These are phyloP conservation scores for Sphaceloma murrayae DNA, from an alignment of 2,329 filamentous ascomycete genomes.

Conservation along the genomic window DNA sequence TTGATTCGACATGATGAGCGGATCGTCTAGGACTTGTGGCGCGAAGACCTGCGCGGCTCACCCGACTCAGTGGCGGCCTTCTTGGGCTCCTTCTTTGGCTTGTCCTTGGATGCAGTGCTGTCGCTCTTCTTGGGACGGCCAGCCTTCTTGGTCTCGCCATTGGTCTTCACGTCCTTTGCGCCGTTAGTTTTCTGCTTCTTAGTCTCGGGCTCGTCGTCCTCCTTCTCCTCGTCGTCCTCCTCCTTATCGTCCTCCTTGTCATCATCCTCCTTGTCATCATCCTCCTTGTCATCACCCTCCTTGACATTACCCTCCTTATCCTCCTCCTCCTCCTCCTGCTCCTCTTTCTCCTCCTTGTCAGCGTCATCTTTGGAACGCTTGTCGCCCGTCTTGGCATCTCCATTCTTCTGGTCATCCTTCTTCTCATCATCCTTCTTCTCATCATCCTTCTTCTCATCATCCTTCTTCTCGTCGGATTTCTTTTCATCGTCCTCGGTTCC, in stretches of 20 bases:
- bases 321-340: conserved; percentile 25
- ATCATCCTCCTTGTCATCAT: conserved; percentile 22
- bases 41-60: conserved; percentile 38
- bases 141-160: conserved; percentile 32
- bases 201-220: conserved; percentile 23
- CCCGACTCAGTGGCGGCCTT: conserved; percentile 41
- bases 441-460: conserved; percentile 21
- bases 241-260: conserved; percentile 27
- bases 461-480: conserved; percentile 20
- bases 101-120: conserved; percentile 23
- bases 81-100: conserved; percentile 39
- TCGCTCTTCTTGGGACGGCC: conserved; percentile 36
- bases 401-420: conserved; percentile 22
- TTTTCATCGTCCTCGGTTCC: conserved; percentile 20
- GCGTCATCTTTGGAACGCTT: conserved; percentile 17
- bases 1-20: background rate
- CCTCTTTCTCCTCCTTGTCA: conserved; percentile 22
- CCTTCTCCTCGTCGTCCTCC: conserved; percentile 22
- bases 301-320: conserved; percentile 23
- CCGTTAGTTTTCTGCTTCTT: conserved; percentile 30
- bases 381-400: conserved; percentile 21
- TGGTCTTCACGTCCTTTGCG: conserved; percentile 29
- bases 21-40: conserved; percentile 26
- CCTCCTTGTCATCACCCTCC: too few species aligned
- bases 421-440: conserved; percentile 20